phyloP scores from a whole-genome alignment of 495 filamentous ascomycete genomes.

The Neurospora africana region DNA sequence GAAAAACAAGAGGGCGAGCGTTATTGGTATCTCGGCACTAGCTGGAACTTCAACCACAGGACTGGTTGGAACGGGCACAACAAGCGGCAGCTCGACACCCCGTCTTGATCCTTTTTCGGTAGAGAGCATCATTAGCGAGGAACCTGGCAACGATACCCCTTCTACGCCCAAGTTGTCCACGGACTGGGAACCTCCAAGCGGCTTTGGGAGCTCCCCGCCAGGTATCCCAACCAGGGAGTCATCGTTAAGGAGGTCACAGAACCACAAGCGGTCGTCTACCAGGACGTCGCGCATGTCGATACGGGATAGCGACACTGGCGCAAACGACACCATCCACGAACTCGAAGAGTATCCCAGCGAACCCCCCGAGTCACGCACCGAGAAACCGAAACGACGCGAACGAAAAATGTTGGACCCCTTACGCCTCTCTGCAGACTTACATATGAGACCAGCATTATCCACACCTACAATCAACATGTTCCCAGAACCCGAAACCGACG shows the following conservation, averaged over 20 bases:
- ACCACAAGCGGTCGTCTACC: conserved; percentile 30
- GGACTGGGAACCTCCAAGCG: neutral
- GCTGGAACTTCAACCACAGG: conserved; percentile 18
- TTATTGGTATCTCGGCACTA: conserved; percentile 16
- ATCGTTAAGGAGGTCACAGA: conserved; percentile 48
- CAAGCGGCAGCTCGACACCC: conserved; percentile 17
- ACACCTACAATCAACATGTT: conserved; percentile 18
- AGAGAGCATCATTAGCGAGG: conserved; percentile 43
- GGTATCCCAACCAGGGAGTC: conserved; percentile 59
- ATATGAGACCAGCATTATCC: conserved; percentile 7
- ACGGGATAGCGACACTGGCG: conserved; percentile 26
- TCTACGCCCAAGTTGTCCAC: conserved; percentile 1
- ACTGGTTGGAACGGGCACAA: conserved; percentile 6
- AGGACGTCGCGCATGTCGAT: conserved; percentile 28
- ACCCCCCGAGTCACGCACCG: conserved; percentile 5
- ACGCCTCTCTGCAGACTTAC: conserved; percentile 16
- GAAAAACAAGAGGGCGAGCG: conserved; percentile 35
- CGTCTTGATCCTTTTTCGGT: conserved; percentile 38
- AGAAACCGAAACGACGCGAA: conserved; percentile 12
- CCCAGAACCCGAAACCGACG: conserved; percentile 30
- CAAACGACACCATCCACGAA: conserved; percentile 28
- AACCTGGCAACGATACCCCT: conserved; percentile 27
- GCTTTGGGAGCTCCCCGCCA: conserved; percentile 16
- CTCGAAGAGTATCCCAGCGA: conserved; percentile 17
- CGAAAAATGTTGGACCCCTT: conserved; percentile 11